These are phyloP conservation scores for Nakaseomyces kungkrabaensis DNA, from an alignment of 1,139 yeast genomes.

Conservation along the genomic window DNA sequence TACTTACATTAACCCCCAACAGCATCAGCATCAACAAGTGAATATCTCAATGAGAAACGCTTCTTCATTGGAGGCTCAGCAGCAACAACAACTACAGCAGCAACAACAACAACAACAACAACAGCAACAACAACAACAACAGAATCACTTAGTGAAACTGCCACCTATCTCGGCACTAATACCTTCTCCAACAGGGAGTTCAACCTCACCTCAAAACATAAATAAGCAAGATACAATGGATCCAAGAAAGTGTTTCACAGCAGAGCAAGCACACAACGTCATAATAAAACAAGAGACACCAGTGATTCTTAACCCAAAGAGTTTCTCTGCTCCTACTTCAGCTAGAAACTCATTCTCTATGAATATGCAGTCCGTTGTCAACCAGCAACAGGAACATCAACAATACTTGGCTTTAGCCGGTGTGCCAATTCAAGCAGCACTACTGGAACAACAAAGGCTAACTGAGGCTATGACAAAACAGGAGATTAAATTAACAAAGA, in stretches of 20 bases:
- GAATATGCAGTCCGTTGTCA: not conserved
- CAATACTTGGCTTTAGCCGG: not conserved
- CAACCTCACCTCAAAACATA: not conserved
- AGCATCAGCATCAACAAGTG: not conserved
- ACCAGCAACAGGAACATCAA: not conserved
- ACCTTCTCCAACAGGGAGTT: not conserved
- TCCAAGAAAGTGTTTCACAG: not conserved
- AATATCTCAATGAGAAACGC: conserved; percentile 1
- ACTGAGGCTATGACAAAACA: conserved; percentile 1
- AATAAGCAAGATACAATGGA: not conserved
- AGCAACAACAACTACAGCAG: not conserved
- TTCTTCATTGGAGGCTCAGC: conserved; percentile 1
- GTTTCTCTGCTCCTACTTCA: not conserved
- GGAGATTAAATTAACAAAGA: conserved; percentile 1
- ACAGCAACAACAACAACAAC: conserved; percentile 3
- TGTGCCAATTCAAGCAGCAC: not conserved
- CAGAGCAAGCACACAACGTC: not conserved
- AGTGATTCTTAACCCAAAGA: not conserved
- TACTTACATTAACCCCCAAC: not conserved
- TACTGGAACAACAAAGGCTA: not conserved
- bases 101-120: conserved; percentile 1
- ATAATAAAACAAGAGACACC: not conserved
- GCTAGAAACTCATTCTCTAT: not conserved
- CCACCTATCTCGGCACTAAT: conserved; percentile 1
- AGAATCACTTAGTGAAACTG: conserved; percentile 2